phyloP scores from a whole-genome alignment of 2,329 filamentous ascomycete species.

The Aspergillus fumigatus region DNA sequence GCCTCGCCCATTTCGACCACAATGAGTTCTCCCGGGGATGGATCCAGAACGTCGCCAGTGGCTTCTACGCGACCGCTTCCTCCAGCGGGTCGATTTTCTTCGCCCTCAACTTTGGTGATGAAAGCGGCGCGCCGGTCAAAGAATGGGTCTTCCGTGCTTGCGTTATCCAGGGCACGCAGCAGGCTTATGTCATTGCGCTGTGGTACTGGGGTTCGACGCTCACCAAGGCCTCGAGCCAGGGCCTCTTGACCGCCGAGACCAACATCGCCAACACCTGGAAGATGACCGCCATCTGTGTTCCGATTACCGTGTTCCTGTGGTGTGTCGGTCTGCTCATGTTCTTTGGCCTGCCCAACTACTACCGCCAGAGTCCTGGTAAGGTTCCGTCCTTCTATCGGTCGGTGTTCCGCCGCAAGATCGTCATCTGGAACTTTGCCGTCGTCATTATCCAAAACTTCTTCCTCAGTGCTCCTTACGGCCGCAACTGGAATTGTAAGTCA shows the following conservation, averaged over 20 bases:
- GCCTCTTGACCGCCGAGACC: conserved; percentile 30
- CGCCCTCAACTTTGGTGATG: conserved; percentile 61
- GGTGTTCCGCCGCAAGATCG: conserved; percentile 57
- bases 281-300: conserved; percentile 51
- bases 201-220: conserved; percentile 63
- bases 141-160: conserved; percentile 64
- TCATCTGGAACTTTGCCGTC: conserved; percentile 61
- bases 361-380: conserved; percentile 58
- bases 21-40: conserved; percentile 41
- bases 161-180: conserved; percentile 61
- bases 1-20: conserved; percentile 51
- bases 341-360: conserved; percentile 60
- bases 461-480: conserved; percentile 59
- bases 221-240: conserved; percentile 40
- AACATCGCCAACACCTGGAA: conserved; percentile 38
- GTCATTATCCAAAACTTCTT: conserved; percentile 64
- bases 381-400: conserved; percentile 62
- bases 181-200: conserved; percentile 58
- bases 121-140: conserved; percentile 57
- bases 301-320: conserved; percentile 55
- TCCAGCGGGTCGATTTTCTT: conserved; percentile 61
- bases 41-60: conserved; percentile 59
- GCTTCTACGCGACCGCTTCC: conserved; percentile 57
- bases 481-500: conserved; percentile 57
- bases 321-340: conserved; percentile 51